Base-by-base conservation (phyloP, 345 rosid genomes). In the Hibiscus syriacus region DNA sequence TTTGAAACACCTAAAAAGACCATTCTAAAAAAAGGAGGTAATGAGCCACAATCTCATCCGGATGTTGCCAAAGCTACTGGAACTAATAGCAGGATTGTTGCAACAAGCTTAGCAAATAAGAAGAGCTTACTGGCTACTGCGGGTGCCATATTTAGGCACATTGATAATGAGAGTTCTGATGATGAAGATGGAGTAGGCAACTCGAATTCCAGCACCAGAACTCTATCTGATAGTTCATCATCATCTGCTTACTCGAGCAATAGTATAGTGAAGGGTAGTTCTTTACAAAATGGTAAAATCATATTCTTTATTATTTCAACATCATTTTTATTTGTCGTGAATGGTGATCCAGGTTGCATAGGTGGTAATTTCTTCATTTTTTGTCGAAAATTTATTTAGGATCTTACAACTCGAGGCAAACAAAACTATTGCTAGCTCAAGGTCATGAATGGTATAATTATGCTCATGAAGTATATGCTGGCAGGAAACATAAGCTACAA, bases 161-260 rank as follows among this genome's bases (percentile, higher is more conserved):
- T 70, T 32, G 82, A 67, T 69, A 63, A 67, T 25, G 80, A 58
- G 72, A 68, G 79, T 66, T 81, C 84, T 52, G 70, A 69, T 34
- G 74, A 69, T 69, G 86, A 76, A 8, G 77, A 60, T 49, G 75
- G 69, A 67, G 41, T 54, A 38, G 76, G 70, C 54, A 59, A 73
- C 67, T 84, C 92, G n/a, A 76, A 79, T 75, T 65, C 76, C 26
- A 83, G 87, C 72, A 81, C 86, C 52, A 79, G 80, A 81, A 72
- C 94, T 60, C 96, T 90, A 55, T 84, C 84, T 0, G 72, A 79
- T 71, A 68, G 56, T 68, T 80, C 85, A 34, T 66, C 86, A 49
- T 68, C 71, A 4, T 75, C 84, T 7, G 73, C 71, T 64, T 11
- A 5, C 5, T 60, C 65, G 20, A 76, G 88, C 0, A 89, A 83